Percentiles rank a stretch among this genome's conserved stretches.
Conservation (phyloP, 2,329 filamentous ascomycete species). For the Ilyonectria robusta region DNA sequence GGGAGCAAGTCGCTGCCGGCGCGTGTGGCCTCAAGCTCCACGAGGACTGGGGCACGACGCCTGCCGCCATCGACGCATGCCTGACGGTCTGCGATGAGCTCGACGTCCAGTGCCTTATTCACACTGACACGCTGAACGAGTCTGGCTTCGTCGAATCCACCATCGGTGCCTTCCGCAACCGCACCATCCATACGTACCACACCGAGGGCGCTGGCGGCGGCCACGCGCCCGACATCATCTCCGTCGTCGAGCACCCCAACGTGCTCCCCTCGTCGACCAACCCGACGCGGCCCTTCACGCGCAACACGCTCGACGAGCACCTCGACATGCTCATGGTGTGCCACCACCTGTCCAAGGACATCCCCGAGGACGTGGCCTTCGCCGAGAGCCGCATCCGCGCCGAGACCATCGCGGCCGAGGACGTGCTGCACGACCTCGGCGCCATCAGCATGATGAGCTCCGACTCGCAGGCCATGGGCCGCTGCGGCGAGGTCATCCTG, state of each 20-base stretch:
- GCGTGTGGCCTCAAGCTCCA: constrained; percentile 94
- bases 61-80: constrained; percentile 91
- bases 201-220: constrained; percentile 96
- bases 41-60: constrained; percentile 96
- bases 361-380: constrained; percentile 95
- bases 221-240: constrained; percentile 96
- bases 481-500: constrained; percentile 92
- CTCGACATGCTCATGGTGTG: constrained; percentile 99
- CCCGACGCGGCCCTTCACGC: constrained; percentile 90
- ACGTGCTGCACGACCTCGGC: constrained; percentile 93
- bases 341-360: constrained; percentile 92
- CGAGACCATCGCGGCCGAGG: constrained; percentile 96
- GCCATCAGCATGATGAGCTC: constrained; percentile 98
- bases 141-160: constrained; percentile 97
- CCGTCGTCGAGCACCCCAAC: constrained; percentile 88
- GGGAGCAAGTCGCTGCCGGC: constrained; percentile 86
- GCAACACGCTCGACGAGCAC: constrained; percentile 95
- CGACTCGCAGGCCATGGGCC: constrained; percentile 96
- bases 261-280: constrained; percentile 94
- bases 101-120: constrained; percentile 93
- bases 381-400: constrained; percentile 94
- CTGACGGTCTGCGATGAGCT: constrained; percentile 88
- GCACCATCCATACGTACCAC: constrained; percentile 96
- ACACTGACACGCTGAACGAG: constrained; percentile 97
- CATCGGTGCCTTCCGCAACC: constrained; percentile 84